Conservation (phyloP, 1,284 basidiomycete genomes). For the Vanrija pseudolonga region DNA sequence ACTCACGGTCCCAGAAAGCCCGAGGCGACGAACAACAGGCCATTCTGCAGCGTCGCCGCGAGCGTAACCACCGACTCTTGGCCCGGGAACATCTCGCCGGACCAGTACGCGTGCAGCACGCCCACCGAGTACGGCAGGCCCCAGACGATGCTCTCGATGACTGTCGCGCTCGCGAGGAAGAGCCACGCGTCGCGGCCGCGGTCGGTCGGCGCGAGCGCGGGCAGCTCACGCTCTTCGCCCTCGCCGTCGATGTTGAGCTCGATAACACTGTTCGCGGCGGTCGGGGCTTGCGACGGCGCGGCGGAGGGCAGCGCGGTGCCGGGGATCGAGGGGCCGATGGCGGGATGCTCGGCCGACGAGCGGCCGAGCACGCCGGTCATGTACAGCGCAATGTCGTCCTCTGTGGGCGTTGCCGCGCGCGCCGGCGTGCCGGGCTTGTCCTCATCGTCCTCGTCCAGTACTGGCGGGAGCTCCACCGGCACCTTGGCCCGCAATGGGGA, state of each 20-base stretch:
- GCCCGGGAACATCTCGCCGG: conserved; percentile 33
- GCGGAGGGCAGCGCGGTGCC: too few species aligned
- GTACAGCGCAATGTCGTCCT: too few species aligned
- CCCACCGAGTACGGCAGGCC: conserved; percentile 46
- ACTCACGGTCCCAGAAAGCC: conserved; percentile 40
- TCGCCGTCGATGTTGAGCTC: too few species aligned
- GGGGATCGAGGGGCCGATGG: too few species aligned
- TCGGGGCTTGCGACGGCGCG: too few species aligned
- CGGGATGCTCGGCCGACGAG: neutral
- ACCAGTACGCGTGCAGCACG: conserved; percentile 45
- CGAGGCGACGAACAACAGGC: conserved; percentile 42
- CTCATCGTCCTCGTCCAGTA: neutral
- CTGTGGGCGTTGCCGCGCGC: too few species aligned
- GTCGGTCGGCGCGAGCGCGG: conserved; percentile 38
- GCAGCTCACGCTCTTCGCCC: neutral
- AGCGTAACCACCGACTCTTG: conserved; percentile 23
- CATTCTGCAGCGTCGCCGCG: conserved; percentile 43
- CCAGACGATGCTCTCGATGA: conserved; percentile 41
- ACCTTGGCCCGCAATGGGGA: too few species aligned
- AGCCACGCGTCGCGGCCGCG: conserved; percentile 38
- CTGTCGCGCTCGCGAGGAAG: conserved; percentile 39
- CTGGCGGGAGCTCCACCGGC: too few species aligned
- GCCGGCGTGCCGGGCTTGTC: too few species aligned
- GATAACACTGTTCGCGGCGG: too few species aligned
- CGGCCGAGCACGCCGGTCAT: neutral